Evolutionary conservation across 169 alveolate species (phyloP).

Genomic region (Plasmodium gallinaceum): DNA sequence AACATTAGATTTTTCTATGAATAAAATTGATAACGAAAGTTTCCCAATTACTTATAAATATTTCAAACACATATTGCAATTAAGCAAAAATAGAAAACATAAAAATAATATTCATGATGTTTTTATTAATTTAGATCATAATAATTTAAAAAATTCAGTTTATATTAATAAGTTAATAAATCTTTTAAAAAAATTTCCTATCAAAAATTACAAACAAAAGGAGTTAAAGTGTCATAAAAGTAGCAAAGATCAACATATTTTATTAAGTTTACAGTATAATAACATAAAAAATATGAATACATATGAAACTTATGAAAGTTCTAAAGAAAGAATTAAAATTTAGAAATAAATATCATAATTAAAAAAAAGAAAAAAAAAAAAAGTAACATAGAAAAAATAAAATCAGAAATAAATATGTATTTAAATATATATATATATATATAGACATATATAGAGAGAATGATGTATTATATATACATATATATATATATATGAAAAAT

Average conservation of each 20-base stretch:
- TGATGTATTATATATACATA: neutral
- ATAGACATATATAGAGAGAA: neutral
- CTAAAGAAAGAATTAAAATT: slow-evolving; percentile 23
- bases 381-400: neutral
- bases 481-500: neutral
- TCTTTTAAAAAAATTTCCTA: slow-evolving; percentile 25
- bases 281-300: slow-evolving; percentile 34
- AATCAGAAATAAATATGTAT: neutral
- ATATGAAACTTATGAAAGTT: neutral
- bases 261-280: slow-evolving; percentile 62
- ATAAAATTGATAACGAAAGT: slow-evolving; percentile 43
- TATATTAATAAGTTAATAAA: slow-evolving; percentile 55
- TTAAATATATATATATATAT: neutral
- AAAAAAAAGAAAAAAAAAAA: neutral
- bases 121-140: slow-evolving; percentile 51
- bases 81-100: slow-evolving; percentile 15
- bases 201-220: slow-evolving; percentile 2
- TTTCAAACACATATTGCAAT: slow-evolving; percentile 47
- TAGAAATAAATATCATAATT: neutral
- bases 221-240: neutral
- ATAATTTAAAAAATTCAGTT: slow-evolving; percentile 46
- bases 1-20: slow-evolving; percentile 60
- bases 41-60: slow-evolving; percentile 53
- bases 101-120: slow-evolving; percentile 21
- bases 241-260: neutral